Base-by-base conservation (phyloP, 805 yeast species). In the Myxozyma neotropica region DNA sequence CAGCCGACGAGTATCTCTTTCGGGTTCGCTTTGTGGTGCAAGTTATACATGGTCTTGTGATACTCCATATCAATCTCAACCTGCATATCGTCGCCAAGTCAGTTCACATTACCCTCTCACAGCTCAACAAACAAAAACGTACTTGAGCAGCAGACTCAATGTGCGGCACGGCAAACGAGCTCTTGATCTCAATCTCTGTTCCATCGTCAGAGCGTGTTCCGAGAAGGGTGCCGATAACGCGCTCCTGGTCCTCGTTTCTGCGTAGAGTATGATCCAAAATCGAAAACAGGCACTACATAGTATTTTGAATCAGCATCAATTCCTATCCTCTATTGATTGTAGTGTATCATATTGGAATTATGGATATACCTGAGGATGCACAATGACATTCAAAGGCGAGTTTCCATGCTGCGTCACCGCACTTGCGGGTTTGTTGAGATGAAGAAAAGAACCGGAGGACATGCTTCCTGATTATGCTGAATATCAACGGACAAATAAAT, bases 131-230 rank as follows among this genome's bases (percentile, higher is more conserved):
- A 10, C 10, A 17, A 23, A n/a, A 15, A 29, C 60, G 8, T 21
- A 58, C 63, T 65, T 89, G 86, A 61, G 87, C 94, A 42, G 84
- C 89, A 51, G 80, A 80, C 71, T 88, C 95, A 51, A 77, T 78
- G 69, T 89, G 89, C 46, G 96, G 94, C 58, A 90, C 94, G 72
- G 89, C 81, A 74, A 86, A 90, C 19, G 90, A 87, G 63, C 84
- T 88, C 71, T 83, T 81, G 68, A 90, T 77, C 68, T 86, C 93
- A 46, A 88, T 79, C 68, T 82, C 87, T 17, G 82, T 76, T 13
- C 95, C 95, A 71, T 89, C 96, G 62, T 89, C 96, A 26, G 92
- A 86, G 72, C 96, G 81, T 49, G 81, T 75, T 35, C 96, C 96
- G 48, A 90, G 77, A 60, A 90, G 79, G 13, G 96, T 88, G 62